phyloP scores from a whole-genome alignment of 768 basidiomycete species.

The Tricholoma sp. region DNA sequence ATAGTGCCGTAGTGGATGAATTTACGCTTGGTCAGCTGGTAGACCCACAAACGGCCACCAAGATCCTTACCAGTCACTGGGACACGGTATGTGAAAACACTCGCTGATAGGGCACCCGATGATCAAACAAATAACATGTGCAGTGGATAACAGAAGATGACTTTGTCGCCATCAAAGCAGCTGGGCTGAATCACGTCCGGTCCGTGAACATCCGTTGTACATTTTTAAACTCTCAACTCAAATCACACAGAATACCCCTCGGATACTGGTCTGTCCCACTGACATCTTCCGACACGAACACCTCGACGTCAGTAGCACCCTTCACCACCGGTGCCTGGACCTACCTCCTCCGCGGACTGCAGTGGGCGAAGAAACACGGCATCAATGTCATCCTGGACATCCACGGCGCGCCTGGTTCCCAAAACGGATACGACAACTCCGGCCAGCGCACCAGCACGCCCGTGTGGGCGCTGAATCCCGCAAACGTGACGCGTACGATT shows the following conservation, averaged over 20 bases:
- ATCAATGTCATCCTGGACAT: conserved; percentile 73
- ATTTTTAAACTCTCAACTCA: neutral
- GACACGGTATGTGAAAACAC: conserved; percentile 32
- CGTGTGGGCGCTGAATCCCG: conserved; percentile 48
- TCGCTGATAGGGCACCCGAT: neutral
- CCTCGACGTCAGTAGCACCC: conserved; percentile 38
- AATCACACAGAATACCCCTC: conserved; percentile 51
- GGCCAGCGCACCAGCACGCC: conserved; percentile 56
- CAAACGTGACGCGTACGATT: conserved; percentile 49
- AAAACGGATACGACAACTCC: conserved; percentile 72
- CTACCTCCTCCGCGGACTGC: conserved; percentile 57
- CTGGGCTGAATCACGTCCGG: conserved; percentile 72
- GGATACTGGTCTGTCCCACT: conserved; percentile 81
- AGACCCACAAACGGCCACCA: conserved; percentile 35
- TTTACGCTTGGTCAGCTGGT: conserved; percentile 55
- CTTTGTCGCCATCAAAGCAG: conserved; percentile 57
- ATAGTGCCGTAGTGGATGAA: conserved; percentile 53
- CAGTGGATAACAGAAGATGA: conserved; percentile 67
- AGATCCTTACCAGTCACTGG: conserved; percentile 51
- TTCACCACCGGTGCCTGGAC: conserved; percentile 66
- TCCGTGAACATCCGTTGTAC: conserved; percentile 19
- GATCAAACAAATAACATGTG: neutral
- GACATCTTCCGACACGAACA: conserved; percentile 46
- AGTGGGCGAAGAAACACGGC: conserved; percentile 57
- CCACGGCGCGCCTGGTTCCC: conserved; percentile 68